These are phyloP conservation scores for Elsinoe perseae DNA, from an alignment of 2,329 filamentous ascomycete genomes.

Conservation along the genomic window DNA sequence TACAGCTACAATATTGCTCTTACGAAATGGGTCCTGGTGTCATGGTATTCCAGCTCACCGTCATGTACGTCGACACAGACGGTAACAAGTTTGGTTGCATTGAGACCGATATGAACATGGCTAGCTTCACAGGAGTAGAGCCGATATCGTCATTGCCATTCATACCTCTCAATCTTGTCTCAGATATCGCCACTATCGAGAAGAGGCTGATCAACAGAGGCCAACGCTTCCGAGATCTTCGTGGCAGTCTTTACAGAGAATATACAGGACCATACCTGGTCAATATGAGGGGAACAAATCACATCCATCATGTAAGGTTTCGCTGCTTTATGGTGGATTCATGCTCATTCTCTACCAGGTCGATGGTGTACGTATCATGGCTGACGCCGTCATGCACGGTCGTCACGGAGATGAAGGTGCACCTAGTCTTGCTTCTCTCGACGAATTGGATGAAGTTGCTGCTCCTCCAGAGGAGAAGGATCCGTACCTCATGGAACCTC, in stretches of 20 bases:
- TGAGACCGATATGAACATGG: slow-evolving; percentile 23
- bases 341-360: background rate
- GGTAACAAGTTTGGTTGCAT: slow-evolving; percentile 29
- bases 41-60: slow-evolving; percentile 13
- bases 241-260: slow-evolving; percentile 23
- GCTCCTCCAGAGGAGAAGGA: background rate
- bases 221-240: slow-evolving; percentile 23
- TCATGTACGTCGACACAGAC: slow-evolving; percentile 33
- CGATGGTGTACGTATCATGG: slow-evolving; percentile 12
- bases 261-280: slow-evolving; percentile 20
- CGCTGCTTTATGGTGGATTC: background rate
- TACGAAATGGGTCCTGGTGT: slow-evolving; percentile 7
- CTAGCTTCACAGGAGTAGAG: slow-evolving; percentile 23
- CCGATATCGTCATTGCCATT: slow-evolving; percentile 21
- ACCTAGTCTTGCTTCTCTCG: background rate
- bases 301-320: slow-evolving; percentile 18
- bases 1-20: slow-evolving; percentile 25
- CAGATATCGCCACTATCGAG: slow-evolving; percentile 20
- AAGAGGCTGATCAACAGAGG: slow-evolving; percentile 20
- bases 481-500: background rate
- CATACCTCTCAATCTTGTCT: slow-evolving; percentile 21
- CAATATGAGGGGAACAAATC: slow-evolving; percentile 11
- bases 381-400: background rate
- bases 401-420: background rate
- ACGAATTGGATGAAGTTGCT: background rate